Conservation (phyloP, 163 green algal genomes). For the Trebouxiophyceae sp. region DNA sequence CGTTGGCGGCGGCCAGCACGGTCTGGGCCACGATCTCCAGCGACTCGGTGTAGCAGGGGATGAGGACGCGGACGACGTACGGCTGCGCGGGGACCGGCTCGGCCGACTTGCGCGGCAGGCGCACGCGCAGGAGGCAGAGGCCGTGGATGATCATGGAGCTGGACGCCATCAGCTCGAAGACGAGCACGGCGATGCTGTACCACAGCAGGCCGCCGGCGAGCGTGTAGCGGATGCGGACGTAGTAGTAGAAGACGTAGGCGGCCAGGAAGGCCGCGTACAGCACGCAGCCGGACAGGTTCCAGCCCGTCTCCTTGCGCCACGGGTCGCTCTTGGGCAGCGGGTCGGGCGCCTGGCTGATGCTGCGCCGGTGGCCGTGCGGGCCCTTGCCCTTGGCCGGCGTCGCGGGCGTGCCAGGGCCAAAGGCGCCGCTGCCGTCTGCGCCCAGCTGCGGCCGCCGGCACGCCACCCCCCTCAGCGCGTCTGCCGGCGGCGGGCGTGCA, state of each 20-base stretch:
- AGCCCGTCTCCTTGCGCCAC: slow-evolving; percentile 3
- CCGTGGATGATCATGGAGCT: slow-evolving; percentile 7
- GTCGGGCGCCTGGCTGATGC: background rate
- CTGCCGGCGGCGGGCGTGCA: too few relatives aligned
- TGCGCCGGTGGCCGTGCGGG: background rate
- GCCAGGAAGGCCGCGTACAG: background rate
- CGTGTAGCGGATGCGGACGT: slow-evolving; percentile 12
- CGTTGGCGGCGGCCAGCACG: slow-evolving; percentile 13
- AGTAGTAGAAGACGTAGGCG: slow-evolving; percentile 19
- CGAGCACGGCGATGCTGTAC: slow-evolving; percentile 11
- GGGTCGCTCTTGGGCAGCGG: background rate
- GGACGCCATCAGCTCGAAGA: slow-evolving; percentile 7
- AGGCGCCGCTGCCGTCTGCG: too few relatives aligned
- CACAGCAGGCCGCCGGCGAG: slow-evolving; percentile 1
- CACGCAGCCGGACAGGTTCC: background rate
- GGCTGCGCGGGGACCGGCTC: background rate
- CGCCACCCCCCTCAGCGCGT: too few relatives aligned
- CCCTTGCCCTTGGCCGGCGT: background rate
- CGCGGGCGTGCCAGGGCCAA: background rate
- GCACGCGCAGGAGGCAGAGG: background rate
- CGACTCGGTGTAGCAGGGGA: slow-evolving; percentile 28
- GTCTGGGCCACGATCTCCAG: slow-evolving; percentile 21
- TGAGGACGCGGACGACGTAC: slow-evolving; percentile 9
- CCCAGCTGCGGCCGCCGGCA: too few relatives aligned
- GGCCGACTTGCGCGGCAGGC: background rate